Percentiles rank a stretch among this genome's conserved stretches.
Evolutionary conservation across 140 eudicot species (phyloP).

Genomic region (Senecio squalidus): DNA sequence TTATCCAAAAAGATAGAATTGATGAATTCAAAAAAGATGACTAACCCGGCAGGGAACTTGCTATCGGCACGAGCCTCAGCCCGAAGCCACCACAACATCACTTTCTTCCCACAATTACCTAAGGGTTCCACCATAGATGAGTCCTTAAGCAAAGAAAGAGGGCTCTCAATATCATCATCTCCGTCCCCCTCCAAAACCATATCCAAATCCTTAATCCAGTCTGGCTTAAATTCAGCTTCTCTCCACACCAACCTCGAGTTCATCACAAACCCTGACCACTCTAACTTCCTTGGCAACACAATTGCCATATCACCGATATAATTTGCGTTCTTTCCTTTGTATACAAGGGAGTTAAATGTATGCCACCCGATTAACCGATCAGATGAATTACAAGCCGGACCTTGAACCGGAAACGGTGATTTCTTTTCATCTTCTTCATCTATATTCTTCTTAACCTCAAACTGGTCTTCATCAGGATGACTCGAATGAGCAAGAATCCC

Average conservation of each 20-base stretch:
- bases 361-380: slow-evolving; percentile 87
- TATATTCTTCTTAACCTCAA: slow-evolving; percentile 27
- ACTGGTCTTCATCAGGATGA: slow-evolving; percentile 44
- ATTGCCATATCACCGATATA: slow-evolving; percentile 79
- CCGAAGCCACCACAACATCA: slow-evolving; percentile 98
- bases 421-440: slow-evolving; percentile 36
- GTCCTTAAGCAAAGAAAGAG: slow-evolving; percentile 69
- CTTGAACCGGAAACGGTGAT: slow-evolving; percentile 67
- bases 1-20: slow-evolving; percentile 7
- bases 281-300: slow-evolving; percentile 86
- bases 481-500: slow-evolving; percentile 82
- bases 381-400: slow-evolving; percentile 92
- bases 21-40: slow-evolving; percentile 4
- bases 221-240: slow-evolving; percentile 67
- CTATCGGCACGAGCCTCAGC: slow-evolving; percentile 98
- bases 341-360: slow-evolving; percentile 46
- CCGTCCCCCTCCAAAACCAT: slow-evolving; percentile 32
- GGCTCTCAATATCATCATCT: slow-evolving; percentile 65
- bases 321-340: slow-evolving; percentile 55
- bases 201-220: slow-evolving; percentile 70
- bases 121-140: slow-evolving; percentile 82
- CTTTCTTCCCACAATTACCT: slow-evolving; percentile 89
- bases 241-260: slow-evolving; percentile 84
- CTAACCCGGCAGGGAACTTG: slow-evolving; percentile 94
- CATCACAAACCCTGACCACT: slow-evolving; percentile 96